Base-by-base conservation (phyloP, 192 early-diverging fungal genomes). In the Haplosporangium gracile region DNA sequence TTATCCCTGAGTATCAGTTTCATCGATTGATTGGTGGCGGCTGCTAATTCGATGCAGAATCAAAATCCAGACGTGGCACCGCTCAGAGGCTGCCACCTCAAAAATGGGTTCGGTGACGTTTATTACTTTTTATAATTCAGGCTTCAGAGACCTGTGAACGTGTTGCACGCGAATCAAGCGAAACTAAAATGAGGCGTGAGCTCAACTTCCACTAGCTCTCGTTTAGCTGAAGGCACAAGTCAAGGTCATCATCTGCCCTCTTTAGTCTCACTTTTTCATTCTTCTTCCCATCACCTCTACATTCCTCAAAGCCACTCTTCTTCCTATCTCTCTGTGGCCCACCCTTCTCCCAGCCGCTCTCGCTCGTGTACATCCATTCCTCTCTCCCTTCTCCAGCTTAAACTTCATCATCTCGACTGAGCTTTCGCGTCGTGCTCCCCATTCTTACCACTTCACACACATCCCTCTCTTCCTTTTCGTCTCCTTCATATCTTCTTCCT, bases 1-100 rank as follows among this genome's bases (percentile, higher is more conserved):
- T 34, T 38, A 10, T 24, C 11, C 1, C 47, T 15, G 38, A 63
- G 40, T 29, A 53, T 74, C 49, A 45, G 73, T 16, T 55, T 32
- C 8, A 24, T 38, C 0, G 7, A 29, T 15, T 29, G 45, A 49
- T 74, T 68, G 20, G 63, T 72, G 49, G 78, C 51, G 70, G 68
- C 49, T 51, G 16, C 16, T 51, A 18, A 51, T 51, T 51, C 49
- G 49, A 51, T 5, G 5, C 4, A 13, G 32, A 49, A 32, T 7
- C 26, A 18, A 26, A 68, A 15, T 1, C 71, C 11, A 55, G 47
- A 83, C 81, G 81, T 83, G 81, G 81, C 81, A 83, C 40, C 53
- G 60, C 71, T 42, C 2, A 24, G 7, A n/a, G n/a, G 57, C 51
- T 73, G 75, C 75, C 81, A 83, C 45, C 71, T 68, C 81, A 83